Percentiles rank a stretch among this genome's conserved stretches.
Evolutionary conservation across 2,329 filamentous ascomycete genomes (phyloP).

Genomic region (Calonectria pauciramosa): DNA sequence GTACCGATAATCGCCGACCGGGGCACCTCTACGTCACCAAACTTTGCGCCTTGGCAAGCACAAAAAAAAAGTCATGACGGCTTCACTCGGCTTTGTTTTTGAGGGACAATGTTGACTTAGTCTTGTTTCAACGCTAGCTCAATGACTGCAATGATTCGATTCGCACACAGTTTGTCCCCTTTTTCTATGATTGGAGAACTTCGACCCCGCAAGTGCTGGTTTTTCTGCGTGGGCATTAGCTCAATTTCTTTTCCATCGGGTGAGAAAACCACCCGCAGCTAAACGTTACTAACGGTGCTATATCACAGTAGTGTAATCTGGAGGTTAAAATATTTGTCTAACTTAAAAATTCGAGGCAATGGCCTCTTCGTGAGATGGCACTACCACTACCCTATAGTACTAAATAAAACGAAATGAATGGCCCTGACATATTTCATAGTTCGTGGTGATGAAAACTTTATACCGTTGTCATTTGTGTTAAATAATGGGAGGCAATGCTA

Average conservation of each 20-base stretch:
- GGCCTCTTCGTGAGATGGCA: neutral
- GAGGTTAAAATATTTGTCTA: neutral
- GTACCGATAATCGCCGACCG: constrained; percentile 1
- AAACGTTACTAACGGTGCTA: neutral
- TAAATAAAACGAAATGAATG: neutral
- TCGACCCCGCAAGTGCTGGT: neutral
- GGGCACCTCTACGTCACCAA: neutral
- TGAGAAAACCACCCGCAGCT: neutral
- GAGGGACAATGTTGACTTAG: neutral
- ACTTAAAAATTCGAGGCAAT: neutral
- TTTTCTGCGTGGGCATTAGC: neutral
- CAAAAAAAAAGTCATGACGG: neutral
- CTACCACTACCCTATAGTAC: neutral
- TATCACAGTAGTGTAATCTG: neutral
- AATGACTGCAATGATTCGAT: neutral
- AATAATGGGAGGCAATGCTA: neutral
- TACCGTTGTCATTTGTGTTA: neutral
- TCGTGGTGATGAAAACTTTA: neutral
- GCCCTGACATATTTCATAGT: neutral
- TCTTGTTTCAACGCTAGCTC: neutral
- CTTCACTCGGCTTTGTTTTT: constrained; percentile 6
- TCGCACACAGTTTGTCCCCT: neutral
- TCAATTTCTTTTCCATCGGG: neutral
- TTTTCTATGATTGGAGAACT: neutral
- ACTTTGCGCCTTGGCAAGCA: neutral